Base-by-base conservation (phyloP, 2,329 filamentous ascomycete genomes). In the Ascochyta rabiei region DNA sequence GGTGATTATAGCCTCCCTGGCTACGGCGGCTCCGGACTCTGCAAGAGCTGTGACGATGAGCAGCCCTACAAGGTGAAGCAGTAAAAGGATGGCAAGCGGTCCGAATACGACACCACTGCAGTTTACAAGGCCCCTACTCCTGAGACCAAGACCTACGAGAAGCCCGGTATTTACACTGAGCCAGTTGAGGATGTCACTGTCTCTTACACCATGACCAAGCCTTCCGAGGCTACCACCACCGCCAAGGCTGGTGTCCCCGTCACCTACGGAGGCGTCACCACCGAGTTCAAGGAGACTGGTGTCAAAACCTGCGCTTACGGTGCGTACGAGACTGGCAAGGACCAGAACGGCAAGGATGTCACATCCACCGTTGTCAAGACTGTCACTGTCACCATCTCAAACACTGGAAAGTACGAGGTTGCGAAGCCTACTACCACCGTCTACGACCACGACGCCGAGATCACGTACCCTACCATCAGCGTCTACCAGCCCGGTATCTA, bases 381-480 rank as follows among this genome's bases (percentile, higher is more conserved):
- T 41, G 62, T 57, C 33, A 70, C 66, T 33, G 57, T 69, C 38
- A 65, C 57, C 24, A 61, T 59, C 48, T 53, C 59, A 30, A 57
- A 48, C 34, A 61, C 70, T 26, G 69, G 68, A 26, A 59, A 61
- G 40, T 69, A 73, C 62, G 64, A 64, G 38, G 64, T 76, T 52
- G 48, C 58, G 19, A 71, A 74, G 58, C 71, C 72, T 16, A 75
- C 74, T 46, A 59, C 66, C 23, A 72, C 75, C 45, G 40, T 53
- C 38, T 67, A 64, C 35, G 66, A 62, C 41, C 57, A 67, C 34
- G 55, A 64, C 53, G 66, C 69, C 24, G 59, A 50, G 46, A 66
- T 70, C 31, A 65, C 44, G 42, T 75, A 59, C 45, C 63, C 57
- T 31, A 71, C 67, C 48, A 62, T 66, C 30, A 60, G 52, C 9